Base-by-base conservation (phyloP, 2,329 filamentous ascomycete genomes). In the Diplodia intermedia region DNA sequence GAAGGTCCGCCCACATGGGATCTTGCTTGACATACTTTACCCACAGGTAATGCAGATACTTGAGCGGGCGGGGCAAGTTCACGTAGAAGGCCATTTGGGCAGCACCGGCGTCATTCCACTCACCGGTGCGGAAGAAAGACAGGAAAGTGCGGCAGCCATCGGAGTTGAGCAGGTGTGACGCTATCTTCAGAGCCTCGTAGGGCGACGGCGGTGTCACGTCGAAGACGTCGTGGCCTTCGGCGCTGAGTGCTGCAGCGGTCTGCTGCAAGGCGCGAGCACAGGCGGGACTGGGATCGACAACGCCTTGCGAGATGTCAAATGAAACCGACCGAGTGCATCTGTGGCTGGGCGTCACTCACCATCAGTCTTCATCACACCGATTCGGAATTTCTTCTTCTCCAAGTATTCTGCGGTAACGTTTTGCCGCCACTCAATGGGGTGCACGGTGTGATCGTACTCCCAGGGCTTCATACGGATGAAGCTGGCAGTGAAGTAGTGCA, bases 31-130 rank as follows among this genome's bases (percentile, higher is more conserved):
- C 82, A 77, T 97, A 96, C 74, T 90, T 90, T n/a, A 95, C 90
- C 86, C 91, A 97, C 6, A 93, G 86, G 77, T 93, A 95, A 82
- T 97, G 92, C n/a, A 95, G 74, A 77, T 91, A 96, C 77, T 93
- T 92, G 72, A 97, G 75, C 4, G 90, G 88, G 7, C 88, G 82
- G 15, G 92, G 90, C 15, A 97, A 85, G 52, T 83, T 84, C 82
- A 93, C 92, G 75, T 94, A 89, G 72, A 85, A 88, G 65, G 86
- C 84, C 83, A 97, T 89, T 77, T 94, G 90, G 29, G 84, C 84
- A 2, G 91, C 92, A 18, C 94, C 94, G 0, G 86, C 80, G 75
- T 97, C 94, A 70, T 91, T 90, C 81, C 88, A 89, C 78, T 97
- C 94, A 47, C 91, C 91, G 3, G 84, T 86, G 65, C 89, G 87